Base-by-base conservation (phyloP, 345 rosid species). In the Corymbia maculata region DNA sequence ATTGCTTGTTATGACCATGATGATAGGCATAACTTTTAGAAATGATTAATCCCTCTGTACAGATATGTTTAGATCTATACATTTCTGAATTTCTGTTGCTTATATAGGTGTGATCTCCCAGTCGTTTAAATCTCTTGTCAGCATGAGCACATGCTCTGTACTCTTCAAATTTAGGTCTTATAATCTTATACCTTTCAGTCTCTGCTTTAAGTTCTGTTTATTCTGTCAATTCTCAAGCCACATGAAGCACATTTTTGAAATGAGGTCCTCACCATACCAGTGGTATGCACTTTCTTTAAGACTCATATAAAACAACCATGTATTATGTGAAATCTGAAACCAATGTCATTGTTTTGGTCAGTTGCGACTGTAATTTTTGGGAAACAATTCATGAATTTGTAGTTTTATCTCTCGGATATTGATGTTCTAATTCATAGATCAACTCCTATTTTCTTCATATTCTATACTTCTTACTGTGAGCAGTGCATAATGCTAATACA, bases 401-500 rank as follows among this genome's bases (percentile, higher is more conserved):
- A 75, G 45, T 22, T 75, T 42, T 70, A 9, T 75, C 84, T 75
- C 28, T 75, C 49, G 19, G 49, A 75, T 75, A 44, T 75, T 10
- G 84, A 75, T 75, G 84, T 14, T 42, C 49, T 75, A 42, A 22
- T 75, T 75, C 1, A 0, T 75, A 75, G 84, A 42, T 75, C 28
- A 6, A 42, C 84, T 75, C 49, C 84, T 75, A 59, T 30, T 80
- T 75, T 75, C 84, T 75, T 42, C 24, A 4, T 32, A 51, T 89
- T 75, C 49, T 42, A 49, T 75, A 42, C 22, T 75, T 68, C 88
- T 92, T 64, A 90, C 87, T 45, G 64, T 24, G 32, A 70, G 52
- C 79, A 26, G 59, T 88, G 66, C 32, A 79, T 59, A 85, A 51
- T 91, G 57, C 89, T 45, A 80, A 87, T 90, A 79, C 92, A 98